Evolutionary conservation across 768 basidiomycete species (phyloP).

Genomic region (Agrocybe chaxingu): DNA sequence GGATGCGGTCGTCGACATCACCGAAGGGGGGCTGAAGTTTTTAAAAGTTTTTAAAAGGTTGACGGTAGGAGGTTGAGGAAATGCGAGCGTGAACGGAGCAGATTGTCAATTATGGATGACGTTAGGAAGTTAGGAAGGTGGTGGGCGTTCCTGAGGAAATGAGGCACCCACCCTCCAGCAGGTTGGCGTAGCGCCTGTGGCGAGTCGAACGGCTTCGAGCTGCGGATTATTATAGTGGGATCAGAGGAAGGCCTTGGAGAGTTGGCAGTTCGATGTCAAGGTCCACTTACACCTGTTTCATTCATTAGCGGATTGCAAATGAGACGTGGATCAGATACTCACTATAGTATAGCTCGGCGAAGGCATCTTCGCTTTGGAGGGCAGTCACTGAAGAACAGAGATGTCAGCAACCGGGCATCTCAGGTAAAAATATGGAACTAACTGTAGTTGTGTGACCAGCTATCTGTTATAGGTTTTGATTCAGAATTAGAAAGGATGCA

Average conservation of each 20-base stretch:
- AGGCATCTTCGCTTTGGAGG: slow-evolving; percentile 59
- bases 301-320: neutral
- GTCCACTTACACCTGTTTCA: slow-evolving; percentile 16
- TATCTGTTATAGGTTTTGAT: slow-evolving; percentile 28
- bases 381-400: slow-evolving; percentile 43
- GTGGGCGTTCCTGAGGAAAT: neutral
- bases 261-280: neutral
- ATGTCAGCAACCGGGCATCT: neutral
- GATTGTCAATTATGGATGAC: neutral
- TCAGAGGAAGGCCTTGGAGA: neutral
- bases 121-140: neutral
- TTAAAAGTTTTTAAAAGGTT: too few relatives aligned
- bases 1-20: slow-evolving; percentile 73
- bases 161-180: slow-evolving; percentile 51
- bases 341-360: slow-evolving; percentile 80
- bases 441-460: slow-evolving; percentile 59
- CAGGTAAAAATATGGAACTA: slow-evolving; percentile 9
- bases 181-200: slow-evolving; percentile 52
- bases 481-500: too few relatives aligned
- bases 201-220: slow-evolving; percentile 55
- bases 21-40: slow-evolving; percentile 54
- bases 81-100: too few relatives aligned
- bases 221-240: slow-evolving; percentile 8
- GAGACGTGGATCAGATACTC: slow-evolving; percentile 16
- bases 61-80: too few relatives aligned